Evolutionary conservation across 2,329 filamentous ascomycete species (phyloP).

Genomic region (Plectosphaerella sp.): DNA sequence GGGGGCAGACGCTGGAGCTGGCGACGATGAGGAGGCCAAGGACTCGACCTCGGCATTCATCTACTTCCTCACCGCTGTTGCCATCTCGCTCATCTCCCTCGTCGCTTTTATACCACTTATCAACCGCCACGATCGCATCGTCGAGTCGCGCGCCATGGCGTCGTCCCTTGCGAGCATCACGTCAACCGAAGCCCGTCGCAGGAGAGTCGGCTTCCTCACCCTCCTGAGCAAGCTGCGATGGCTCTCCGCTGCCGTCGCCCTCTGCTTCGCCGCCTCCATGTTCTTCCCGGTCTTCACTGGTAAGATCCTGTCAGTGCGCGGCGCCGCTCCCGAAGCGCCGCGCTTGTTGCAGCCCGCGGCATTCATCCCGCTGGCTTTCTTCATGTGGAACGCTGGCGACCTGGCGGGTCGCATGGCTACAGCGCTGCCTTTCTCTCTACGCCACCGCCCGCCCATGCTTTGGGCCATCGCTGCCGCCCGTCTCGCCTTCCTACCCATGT

Average conservation of each 20-base stretch:
- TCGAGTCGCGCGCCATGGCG: conserved; percentile 47
- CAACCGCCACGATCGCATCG: conserved; percentile 50
- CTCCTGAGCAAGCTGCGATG: conserved; percentile 77
- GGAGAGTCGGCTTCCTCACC: conserved; percentile 50
- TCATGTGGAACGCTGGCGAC: conserved; percentile 92
- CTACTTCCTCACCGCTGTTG: conserved; percentile 86
- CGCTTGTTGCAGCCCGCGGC: conserved; percentile 65
- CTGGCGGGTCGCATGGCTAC: conserved; percentile 70
- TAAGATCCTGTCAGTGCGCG: conserved; percentile 47
- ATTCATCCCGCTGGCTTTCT: conserved; percentile 86
- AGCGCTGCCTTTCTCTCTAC: conserved; percentile 50
- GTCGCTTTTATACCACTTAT: conserved; percentile 72
- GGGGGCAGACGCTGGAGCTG: conserved; percentile 10
- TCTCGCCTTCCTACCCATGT: conserved; percentile 73
- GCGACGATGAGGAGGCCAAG: conserved; percentile 20
- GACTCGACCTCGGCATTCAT: conserved; percentile 72
- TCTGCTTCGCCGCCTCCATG: conserved; percentile 85
- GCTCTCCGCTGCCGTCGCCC: conserved; percentile 70
- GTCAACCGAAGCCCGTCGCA: conserved; percentile 46
- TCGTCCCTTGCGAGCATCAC: conserved; percentile 46
- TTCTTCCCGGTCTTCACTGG: conserved; percentile 89
- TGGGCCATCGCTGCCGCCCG: conserved; percentile 65
- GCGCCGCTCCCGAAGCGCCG: conserved; percentile 32
- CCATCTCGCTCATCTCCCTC: conserved; percentile 66
- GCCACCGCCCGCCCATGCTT: conserved; percentile 59